Base-by-base conservation (phyloP, 2,329 filamentous ascomycete genomes). In the Aspergillus uvarum region DNA sequence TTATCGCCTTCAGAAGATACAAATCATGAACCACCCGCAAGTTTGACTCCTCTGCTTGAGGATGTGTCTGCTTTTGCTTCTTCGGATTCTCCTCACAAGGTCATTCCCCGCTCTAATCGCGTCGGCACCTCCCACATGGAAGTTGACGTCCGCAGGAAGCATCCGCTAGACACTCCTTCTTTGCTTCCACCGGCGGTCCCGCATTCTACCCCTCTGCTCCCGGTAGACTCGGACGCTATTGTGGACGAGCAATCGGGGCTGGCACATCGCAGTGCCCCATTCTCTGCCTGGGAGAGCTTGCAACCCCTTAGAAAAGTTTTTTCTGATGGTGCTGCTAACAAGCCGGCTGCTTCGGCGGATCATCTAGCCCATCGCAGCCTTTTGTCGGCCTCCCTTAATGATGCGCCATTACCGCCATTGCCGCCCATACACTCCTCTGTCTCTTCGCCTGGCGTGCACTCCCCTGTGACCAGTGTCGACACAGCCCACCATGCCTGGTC, bases 51-150 rank as follows among this genome's bases (percentile, higher is more conserved):
- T 55, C 65, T 65, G 48, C 64, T 68, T 24, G 67, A 75, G 62
- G 71, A 72, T 70, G 71, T 66, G 55, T 62, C 70, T 63, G 61
- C 65, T 60, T 69, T 68, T 66, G 61, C 69, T 60, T 35, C 57
- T 59, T 54, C 64, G 63, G 61, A 64, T 67, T 56, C 68, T 66
- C 53, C 59, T 65, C 63, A 67, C 67, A 70, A 72, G 66, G 67
- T 71, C 65, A 69, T 68, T 61, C 65, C 70, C 67, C 67, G 65
- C 59, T 63, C 59, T 61, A 60, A 65, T 63, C 64, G 59, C 66
- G 68, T 64, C 68, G 65, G 66, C 63, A 64, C 68, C 67, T 68
- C 71, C 70, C 68, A 66, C 71, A 75, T 75, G 73, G 73, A 76
- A 72, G 71, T 74, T 67, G 73, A 72, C 71, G 68, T 70, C 64